Evolutionary conservation across 2,329 filamentous ascomycete genomes (phyloP).

Genomic region (Epichloe aotearoae): DNA sequence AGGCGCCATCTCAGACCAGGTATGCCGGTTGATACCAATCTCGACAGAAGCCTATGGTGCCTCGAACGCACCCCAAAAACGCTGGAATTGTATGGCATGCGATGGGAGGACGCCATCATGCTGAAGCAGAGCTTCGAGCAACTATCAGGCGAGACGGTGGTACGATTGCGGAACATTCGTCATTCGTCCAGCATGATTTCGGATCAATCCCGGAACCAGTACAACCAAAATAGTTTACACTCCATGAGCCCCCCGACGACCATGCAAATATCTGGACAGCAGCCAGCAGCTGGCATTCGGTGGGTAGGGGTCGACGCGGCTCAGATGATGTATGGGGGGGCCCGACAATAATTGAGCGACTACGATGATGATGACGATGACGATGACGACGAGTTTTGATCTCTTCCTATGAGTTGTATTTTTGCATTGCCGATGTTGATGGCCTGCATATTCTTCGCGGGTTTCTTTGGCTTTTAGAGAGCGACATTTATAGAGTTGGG

Average conservation of each 20-base stretch:
- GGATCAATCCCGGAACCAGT: constrained; percentile 24
- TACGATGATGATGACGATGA: not conserved
- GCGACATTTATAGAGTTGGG: too few species aligned
- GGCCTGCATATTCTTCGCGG: too few species aligned
- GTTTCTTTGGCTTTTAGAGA: too few species aligned
- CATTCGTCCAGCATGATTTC: constrained; percentile 18
- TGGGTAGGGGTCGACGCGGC: constrained; percentile 33
- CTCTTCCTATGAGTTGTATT: not conserved
- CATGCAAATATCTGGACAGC: constrained; percentile 11
- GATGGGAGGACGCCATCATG: constrained; percentile 44
- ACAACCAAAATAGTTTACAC: constrained; percentile 15
- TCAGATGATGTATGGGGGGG: constrained; percentile 26
- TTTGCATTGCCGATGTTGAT: too few species aligned
- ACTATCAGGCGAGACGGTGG: constrained; percentile 31
- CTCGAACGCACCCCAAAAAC: constrained; percentile 41
- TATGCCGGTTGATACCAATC: constrained; percentile 31
- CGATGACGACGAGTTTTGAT: too few species aligned
- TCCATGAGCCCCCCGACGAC: constrained; percentile 1
- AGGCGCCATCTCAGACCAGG: constrained; percentile 23
- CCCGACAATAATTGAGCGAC: constrained; percentile 2
- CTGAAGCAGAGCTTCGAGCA: constrained; percentile 41
- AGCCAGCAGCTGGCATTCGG: constrained; percentile 18
- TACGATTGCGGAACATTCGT: constrained; percentile 27
- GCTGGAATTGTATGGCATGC: constrained; percentile 41
- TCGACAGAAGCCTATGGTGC: constrained; percentile 42